Evolutionary conservation across 306 rosid genomes (phyloP).

Genomic region (Trichosanthes cucumerina): DNA sequence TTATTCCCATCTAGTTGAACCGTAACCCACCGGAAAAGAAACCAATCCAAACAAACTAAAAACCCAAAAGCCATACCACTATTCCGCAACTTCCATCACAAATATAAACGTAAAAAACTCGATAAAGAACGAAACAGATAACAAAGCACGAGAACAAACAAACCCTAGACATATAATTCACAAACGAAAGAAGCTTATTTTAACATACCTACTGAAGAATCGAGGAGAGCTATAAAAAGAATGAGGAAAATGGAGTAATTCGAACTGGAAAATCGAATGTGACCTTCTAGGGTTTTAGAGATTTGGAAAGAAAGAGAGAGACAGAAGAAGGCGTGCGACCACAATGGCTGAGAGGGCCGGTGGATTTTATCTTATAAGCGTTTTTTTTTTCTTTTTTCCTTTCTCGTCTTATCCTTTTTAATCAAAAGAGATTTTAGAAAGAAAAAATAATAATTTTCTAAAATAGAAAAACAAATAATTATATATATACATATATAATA

Average conservation of each 20-base stretch:
- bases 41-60: not conserved
- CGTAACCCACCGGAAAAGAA: not conserved
- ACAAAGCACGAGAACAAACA: not conserved
- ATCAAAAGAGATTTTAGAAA: not conserved
- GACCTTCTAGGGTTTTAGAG: conserved; percentile 32
- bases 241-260: not conserved
- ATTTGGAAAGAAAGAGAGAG: conserved; percentile 5
- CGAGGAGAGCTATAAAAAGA: not conserved
- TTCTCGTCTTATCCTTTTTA: not conserved
- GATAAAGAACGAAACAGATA: not conserved
- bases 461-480: not conserved
- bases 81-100: not conserved
- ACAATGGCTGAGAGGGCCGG: not conserved
- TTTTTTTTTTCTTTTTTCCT: not conserved
- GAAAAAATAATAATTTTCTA: not conserved
- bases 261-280: conserved; percentile 5
- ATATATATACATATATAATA: too few relatives aligned
- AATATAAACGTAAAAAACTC: too few relatives aligned
- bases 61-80: not conserved
- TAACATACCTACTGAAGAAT: conserved; percentile 21
- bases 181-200: not conserved
- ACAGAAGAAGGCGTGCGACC: not conserved
- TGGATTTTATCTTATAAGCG: conserved; percentile 1
- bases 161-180: not conserved
- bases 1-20: not conserved